Conservation (phyloP, 371 early-diverging fungal species). For the Rhizopus arrhizus region DNA sequence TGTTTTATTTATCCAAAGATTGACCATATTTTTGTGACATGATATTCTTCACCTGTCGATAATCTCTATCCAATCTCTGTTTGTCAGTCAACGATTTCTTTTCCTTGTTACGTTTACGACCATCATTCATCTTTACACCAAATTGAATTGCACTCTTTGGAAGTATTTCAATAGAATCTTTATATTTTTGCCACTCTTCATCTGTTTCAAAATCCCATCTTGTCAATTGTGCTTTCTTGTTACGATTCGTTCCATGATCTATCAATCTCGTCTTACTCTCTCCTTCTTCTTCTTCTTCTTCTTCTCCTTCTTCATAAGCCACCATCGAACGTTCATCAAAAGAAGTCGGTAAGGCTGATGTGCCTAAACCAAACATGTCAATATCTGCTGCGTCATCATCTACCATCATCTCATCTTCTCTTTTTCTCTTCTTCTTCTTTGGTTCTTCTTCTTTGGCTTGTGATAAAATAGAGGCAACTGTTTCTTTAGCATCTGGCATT, state of each 20-base stretch:
- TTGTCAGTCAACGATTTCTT: slow-evolving; percentile 55
- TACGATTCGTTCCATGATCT: slow-evolving; percentile 70
- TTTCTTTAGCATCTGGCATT: slow-evolving; percentile 26
- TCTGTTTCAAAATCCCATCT: slow-evolving; percentile 81
- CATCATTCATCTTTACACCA: slow-evolving; percentile 79
- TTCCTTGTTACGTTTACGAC: slow-evolving; percentile 59
- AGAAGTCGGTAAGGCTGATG: slow-evolving; percentile 50
- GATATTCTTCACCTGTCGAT: slow-evolving; percentile 65
- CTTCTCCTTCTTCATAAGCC: slow-evolving; percentile 62
- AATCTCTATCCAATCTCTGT: slow-evolving; percentile 68
- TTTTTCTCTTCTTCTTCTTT: slow-evolving; percentile 13
- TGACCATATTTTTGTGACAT: slow-evolving; percentile 70
- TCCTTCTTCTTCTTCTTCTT: slow-evolving; percentile 52
- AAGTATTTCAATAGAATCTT: slow-evolving; percentile 68
- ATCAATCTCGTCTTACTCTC: slow-evolving; percentile 49
- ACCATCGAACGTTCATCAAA: slow-evolving; percentile 45
- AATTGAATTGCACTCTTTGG: slow-evolving; percentile 79
- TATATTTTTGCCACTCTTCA: slow-evolving; percentile 74
- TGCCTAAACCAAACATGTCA: slow-evolving; percentile 49
- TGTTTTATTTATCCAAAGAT: slow-evolving; percentile 21
- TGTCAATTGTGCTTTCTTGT: slow-evolving; percentile 69
- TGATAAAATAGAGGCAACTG: slow-evolving; percentile 27
- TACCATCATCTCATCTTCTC: slow-evolving; percentile 18
- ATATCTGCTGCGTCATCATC: slow-evolving; percentile 51
- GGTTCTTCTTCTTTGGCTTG: slow-evolving; percentile 14